phyloP scores from a whole-genome alignment of 1,284 basidiomycete species.

The Sporisorium iseilematis-ciliati region DNA sequence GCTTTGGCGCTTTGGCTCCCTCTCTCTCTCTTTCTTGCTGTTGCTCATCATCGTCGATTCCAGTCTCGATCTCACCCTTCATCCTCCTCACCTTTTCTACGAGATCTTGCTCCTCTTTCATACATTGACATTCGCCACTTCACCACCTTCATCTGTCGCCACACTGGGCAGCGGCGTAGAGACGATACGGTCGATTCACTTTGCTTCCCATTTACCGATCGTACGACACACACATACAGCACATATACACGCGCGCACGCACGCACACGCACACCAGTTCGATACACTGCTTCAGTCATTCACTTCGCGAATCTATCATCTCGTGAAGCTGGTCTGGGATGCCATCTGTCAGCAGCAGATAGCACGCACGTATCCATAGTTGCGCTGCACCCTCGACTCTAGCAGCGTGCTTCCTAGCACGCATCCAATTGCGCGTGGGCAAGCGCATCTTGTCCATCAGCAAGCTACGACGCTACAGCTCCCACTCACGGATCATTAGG shows the following conservation, averaged over 20 bases:
- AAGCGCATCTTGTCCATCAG: too few species aligned
- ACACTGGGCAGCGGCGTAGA: background rate
- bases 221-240: constrained; percentile 13
- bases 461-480: too few species aligned
- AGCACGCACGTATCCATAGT: background rate
- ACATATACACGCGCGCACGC: background rate
- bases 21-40: background rate
- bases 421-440: too few species aligned
- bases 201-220: background rate
- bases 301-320: too few species aligned
- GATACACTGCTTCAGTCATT: background rate
- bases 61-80: background rate
- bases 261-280: background rate
- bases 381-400: too few species aligned
- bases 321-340: background rate
- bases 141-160: background rate
- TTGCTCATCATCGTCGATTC: constrained; percentile 4
- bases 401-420: too few species aligned
- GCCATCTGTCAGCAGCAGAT: background rate
- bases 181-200: background rate
- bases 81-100: too few species aligned
- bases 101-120: background rate
- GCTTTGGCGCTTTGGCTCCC: constrained; percentile 1
- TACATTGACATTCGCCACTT: background rate
- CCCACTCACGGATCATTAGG: too few species aligned